A percentile compares a stretch with the other conserved stretches of the same genome.
Evolutionary conservation across 768 basidiomycete species (phyloP).

Genomic region (Panaeolus cyanescens): DNA sequence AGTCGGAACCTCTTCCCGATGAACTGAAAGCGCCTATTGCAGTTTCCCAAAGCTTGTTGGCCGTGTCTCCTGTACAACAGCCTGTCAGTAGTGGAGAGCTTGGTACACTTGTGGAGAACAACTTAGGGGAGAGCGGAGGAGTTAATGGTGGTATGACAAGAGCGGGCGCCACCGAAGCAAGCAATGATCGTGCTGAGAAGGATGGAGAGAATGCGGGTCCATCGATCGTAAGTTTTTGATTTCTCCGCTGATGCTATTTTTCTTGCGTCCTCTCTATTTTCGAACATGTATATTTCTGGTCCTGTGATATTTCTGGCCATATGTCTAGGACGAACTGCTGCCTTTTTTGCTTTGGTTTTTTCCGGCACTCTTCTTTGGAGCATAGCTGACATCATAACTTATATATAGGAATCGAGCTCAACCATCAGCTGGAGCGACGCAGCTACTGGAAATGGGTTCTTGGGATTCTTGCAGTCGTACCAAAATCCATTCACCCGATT

Average conservation of each 20-base stretch:
- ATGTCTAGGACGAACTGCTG: neutral
- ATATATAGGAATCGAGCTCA: neutral
- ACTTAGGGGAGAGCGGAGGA: neutral
- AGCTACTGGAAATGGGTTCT: conserved; percentile 41
- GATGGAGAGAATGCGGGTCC: neutral
- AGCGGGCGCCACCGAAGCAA: neutral
- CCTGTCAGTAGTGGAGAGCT: neutral
- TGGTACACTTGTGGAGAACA: neutral
- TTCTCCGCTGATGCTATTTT: neutral
- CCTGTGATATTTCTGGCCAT: neutral
- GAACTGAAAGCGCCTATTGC: conserved; percentile 63
- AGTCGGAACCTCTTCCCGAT: conserved; percentile 57
- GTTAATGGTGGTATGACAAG: neutral
- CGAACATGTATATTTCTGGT: neutral
- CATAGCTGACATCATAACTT: neutral
- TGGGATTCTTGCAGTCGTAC: conserved; percentile 64
- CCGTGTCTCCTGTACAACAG: neutral
- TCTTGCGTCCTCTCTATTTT: neutral
- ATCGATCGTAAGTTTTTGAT: neutral
- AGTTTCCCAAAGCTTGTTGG: conserved; percentile 57
- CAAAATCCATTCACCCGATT: conserved; percentile 60
- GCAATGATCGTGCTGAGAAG: neutral
- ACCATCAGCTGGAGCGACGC: conserved; percentile 5
- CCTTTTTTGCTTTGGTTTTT: neutral
- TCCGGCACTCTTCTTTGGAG: neutral